Evolutionary conservation across 257 asterid species (phyloP), one percentile per base, ranked within the genome.

Genomic region (Hygrophila difformis): DNA sequence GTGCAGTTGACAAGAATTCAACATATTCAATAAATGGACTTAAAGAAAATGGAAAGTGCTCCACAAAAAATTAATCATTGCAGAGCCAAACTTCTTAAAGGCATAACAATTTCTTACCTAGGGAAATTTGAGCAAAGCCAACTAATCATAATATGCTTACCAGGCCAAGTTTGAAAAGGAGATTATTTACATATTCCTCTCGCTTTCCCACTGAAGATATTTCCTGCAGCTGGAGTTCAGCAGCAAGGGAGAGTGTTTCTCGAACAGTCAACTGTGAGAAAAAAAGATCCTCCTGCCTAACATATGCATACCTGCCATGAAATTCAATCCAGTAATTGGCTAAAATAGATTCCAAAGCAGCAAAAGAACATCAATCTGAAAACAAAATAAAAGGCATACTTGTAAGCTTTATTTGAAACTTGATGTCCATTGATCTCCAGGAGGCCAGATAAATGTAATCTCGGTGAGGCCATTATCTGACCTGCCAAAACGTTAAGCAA

Each of bases 251-350:
- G 54, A 89, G 71, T 21, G 98, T 89, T 77, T 89, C 98, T 61
- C 94, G 84, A 68, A 89, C 98, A 19, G 98, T 89, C 67, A 89
- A 74, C 75, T 89, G 98, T 9, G 98, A 85, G 77, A 89, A 89
- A 64, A 89, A 89, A 39, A 89, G 86, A 68, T 89, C 98, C 67
- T 89, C 98, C 69, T 89, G 96, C 72, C 94, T 74, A 47, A 89
- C 76, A 63, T 59, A 89, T 39, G 96, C 98, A 60, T 61, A 70
- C 79, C 97, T 89, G 86, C 62, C 63, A 56, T 11, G 57, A 18
- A 58, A 71, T 31, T 15, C 18, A 44, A 23, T 18, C 52, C 39
- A 47, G 45, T 31, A 62, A 43, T 13, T 24, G 47, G 43, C 51
- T 40, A 49, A 44, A 14, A 50, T 17, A 42, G 50, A 29, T 28